phyloP scores from a whole-genome alignment of 306 rosid genomes.

The Vigna mungo region DNA sequence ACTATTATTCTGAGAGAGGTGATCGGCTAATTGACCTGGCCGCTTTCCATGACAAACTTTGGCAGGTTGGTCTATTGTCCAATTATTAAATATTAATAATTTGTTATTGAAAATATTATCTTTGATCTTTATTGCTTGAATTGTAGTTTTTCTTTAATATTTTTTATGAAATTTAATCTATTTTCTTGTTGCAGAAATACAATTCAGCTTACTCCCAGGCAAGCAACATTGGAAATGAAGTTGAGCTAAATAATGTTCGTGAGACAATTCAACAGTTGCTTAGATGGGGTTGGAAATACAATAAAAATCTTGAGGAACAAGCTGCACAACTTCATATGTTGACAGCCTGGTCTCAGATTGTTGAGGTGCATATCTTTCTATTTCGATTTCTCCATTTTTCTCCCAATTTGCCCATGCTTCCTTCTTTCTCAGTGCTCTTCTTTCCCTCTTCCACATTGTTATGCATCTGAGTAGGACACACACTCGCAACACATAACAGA shows the following conservation, averaged over 20 bases:
- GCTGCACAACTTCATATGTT: slow-evolving; percentile 98
- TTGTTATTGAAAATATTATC: slow-evolving; percentile 15
- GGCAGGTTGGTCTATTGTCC: slow-evolving; percentile 77
- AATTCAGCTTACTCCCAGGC: slow-evolving; percentile 68
- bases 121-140: slow-evolving; percentile 22
- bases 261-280: slow-evolving; percentile 88
- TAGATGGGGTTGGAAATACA: slow-evolving; percentile 99
- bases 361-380: slow-evolving; percentile 69
- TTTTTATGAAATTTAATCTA: slow-evolving; percentile 25
- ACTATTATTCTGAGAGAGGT: slow-evolving; percentile 95
- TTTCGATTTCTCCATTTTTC: neutral
- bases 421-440: neutral
- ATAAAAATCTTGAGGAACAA: slow-evolving; percentile 97
- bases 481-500: too few species aligned
- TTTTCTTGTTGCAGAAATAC: slow-evolving; percentile 65
- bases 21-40: slow-evolving; percentile 90
- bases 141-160: slow-evolving; percentile 18
- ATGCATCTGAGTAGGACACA: too few species aligned
- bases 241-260: slow-evolving; percentile 71
- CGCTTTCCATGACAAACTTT: slow-evolving; percentile 85
- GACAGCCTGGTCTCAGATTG: slow-evolving; percentile 97
- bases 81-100: slow-evolving; percentile 27
- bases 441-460: neutral
- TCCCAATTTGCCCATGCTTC: neutral
- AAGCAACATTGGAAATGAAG: slow-evolving; percentile 73